phyloP scores from a whole-genome alignment of 2,329 filamentous ascomycete genomes.

The Calonectria montana region DNA sequence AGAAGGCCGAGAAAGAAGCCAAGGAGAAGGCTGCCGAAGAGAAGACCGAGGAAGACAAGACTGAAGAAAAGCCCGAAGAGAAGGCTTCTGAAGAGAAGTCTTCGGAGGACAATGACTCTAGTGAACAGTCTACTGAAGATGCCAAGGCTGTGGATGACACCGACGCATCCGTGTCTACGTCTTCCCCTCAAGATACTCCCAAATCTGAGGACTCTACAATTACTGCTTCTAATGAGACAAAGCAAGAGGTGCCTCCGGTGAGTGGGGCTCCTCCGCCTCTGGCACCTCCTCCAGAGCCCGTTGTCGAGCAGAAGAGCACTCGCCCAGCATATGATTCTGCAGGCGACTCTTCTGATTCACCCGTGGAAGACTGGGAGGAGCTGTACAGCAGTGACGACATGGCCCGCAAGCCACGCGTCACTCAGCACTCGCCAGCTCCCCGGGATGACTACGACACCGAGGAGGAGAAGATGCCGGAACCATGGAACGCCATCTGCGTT shows the following conservation, averaged over 20 bases:
- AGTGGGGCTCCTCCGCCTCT: conserved; percentile 39
- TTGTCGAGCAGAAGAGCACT: conserved; percentile 33
- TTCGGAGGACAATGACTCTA: conserved; percentile 22
- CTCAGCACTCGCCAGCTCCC: conserved; percentile 47
- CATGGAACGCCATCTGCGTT: conserved; percentile 73
- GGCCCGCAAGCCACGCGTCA: conserved; percentile 60
- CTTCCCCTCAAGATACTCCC: conserved; percentile 47
- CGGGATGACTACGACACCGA: conserved; percentile 62
- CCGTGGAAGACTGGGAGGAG: conserved; percentile 69
- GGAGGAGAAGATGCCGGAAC: conserved; percentile 66
- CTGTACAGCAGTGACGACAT: conserved; percentile 70
- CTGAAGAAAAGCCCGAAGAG: not conserved
- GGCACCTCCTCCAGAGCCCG: conserved; percentile 6
- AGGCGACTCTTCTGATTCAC: conserved; percentile 69
- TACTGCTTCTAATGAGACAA: conserved; percentile 39
- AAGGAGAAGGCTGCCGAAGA: conserved; percentile 8
- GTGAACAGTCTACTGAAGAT: conserved; percentile 25
- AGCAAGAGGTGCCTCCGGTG: conserved; percentile 49
- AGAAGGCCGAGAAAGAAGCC: conserved; percentile 29
- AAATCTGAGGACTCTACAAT: conserved; percentile 44
- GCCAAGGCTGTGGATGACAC: conserved; percentile 33
- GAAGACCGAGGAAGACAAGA: not conserved
- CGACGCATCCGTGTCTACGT: conserved; percentile 45
- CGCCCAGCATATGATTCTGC: conserved; percentile 56
- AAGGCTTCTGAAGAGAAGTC: conserved; percentile 26